Base-by-base conservation (phyloP, 2,329 filamentous ascomycete genomes). In the Akanthomyces uredinophilus region DNA sequence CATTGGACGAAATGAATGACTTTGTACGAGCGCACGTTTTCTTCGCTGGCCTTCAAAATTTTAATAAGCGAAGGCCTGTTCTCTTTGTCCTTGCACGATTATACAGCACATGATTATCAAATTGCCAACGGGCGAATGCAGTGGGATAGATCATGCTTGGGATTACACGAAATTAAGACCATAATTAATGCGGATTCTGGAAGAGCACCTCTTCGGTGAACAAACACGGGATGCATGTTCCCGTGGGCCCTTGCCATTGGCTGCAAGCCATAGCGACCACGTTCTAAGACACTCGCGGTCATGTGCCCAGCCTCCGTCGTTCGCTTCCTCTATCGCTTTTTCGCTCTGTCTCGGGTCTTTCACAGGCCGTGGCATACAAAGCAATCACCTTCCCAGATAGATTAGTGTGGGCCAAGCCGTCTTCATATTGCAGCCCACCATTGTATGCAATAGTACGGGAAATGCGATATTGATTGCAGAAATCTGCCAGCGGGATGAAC, bases 1-100 rank as follows among this genome's bases (percentile, higher is more conserved):
- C 64, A 54, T 13, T 63, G 66, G 41, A 52, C 43, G 10, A 56
- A 55, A 49, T 61, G 20, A 59, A 22, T 46, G 8, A 24, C 24
- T 13, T 32, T 3, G 1, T 8, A 29, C 20, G 16, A 29, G 52
- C 39, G 52, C 4, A 1, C 32, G 29, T n/a, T 37, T 27, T 13
- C 27, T 18, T 14, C 4, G 18, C 2, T 18, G 8, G 11, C 16
- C 11, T 8, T 16, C n/a, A 16, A 2, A 6, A 24, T 20, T 37
- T 37, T 7, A 24, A 22, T 11, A 27, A 57, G 52, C 8, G 37
- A 1, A 20, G 6, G 37, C 41, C 22, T 13, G 22, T 44, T 47
- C 20, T 22, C 32, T 35, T 27, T 32, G 27, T 22, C 16, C 14
- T 37, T 52, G 16, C 29, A 29, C 27, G 11, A 13, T 20, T 6